These are phyloP conservation scores for Colletotrichum tanaceti DNA, from an alignment of 2,329 filamentous ascomycete species.

Conservation along the genomic window DNA sequence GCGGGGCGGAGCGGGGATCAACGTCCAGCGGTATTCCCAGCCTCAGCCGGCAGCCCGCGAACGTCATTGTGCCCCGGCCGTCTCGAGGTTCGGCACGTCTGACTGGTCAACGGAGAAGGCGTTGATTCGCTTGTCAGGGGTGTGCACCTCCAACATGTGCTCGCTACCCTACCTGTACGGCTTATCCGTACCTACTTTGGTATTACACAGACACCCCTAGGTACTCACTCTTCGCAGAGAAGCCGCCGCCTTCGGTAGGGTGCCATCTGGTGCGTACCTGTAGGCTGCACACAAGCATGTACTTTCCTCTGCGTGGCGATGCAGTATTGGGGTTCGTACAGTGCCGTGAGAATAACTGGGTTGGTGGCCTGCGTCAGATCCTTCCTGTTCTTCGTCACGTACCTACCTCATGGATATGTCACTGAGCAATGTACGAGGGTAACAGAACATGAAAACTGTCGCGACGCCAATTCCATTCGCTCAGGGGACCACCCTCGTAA, in stretches of 20 bases:
- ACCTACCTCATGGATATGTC: conserved; percentile 6
- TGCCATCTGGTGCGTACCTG: no score
- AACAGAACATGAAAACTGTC: not conserved
- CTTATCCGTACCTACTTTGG: not conserved
- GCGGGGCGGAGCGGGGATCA: conserved; percentile 27
- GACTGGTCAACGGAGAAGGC: conserved; percentile 18
- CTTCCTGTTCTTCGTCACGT: not conserved
- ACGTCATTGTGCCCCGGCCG: conserved; percentile 35
- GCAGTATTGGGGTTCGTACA: not conserved
- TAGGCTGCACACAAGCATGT: not conserved
- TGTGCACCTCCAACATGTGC: not conserved
- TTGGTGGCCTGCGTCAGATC: conserved; percentile 3
- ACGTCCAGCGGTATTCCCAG: conserved; percentile 27
- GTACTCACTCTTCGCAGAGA: not conserved
- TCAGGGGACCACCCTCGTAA: not conserved
- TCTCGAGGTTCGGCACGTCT: conserved; percentile 6
- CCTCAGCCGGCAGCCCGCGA: conserved; percentile 26
- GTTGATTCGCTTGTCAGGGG: conserved; percentile 8
- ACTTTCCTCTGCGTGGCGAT: not conserved
- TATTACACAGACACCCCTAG: conserved; percentile 20
- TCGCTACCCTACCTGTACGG: no score
- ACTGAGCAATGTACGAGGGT: conserved; percentile 1
- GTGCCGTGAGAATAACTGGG: not conserved
- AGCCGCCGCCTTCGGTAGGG: not conserved
- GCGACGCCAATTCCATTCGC: not conserved